Evolutionary conservation across 345 rosid genomes (phyloP).

Genomic region (Combretum micranthum): DNA sequence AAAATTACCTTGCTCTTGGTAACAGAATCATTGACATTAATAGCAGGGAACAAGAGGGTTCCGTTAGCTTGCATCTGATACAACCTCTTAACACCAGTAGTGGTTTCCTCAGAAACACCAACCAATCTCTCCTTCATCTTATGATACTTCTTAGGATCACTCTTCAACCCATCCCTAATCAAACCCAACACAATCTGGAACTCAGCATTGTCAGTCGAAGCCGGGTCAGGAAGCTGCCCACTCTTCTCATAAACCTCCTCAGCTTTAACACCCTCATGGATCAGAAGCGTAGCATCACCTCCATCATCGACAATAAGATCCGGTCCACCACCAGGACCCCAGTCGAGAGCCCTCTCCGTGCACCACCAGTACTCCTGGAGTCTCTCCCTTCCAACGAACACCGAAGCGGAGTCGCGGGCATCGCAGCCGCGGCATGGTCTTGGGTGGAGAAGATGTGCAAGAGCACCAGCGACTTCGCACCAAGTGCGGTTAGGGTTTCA

Average conservation of each 20-base stretch:
- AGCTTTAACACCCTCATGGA: conserved; percentile 90
- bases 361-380: conserved; percentile 99
- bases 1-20: conserved; percentile 91
- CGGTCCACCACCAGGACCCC: conserved; percentile 89
- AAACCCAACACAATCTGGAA: conserved; percentile 77
- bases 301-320: conserved; percentile 90
- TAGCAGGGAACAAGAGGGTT: conserved; percentile 74
- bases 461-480: conserved; percentile 97
- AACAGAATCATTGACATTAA: conserved; percentile 91
- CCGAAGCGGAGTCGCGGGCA: conserved; percentile 89
- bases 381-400: conserved; percentile 97
- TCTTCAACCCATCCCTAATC: conserved; percentile 64
- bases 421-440: conserved; percentile 90
- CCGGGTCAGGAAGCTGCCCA: conserved; percentile 65
- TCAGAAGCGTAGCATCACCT: conserved; percentile 84
- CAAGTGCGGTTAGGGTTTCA: conserved; percentile 78
- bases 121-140: conserved; percentile 82
- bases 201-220: conserved; percentile 77
- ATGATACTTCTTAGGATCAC: conserved; percentile 57
- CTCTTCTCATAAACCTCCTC: conserved; percentile 70
- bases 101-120: conserved; percentile 88
- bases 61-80: conserved; percentile 87
- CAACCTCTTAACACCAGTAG: conserved; percentile 82
- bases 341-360: conserved; percentile 84
- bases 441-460: conserved; percentile 91